Evolutionary conservation across 352 stramenopile genomes (phyloP).

Genomic region (Phytophthora melonis): DNA sequence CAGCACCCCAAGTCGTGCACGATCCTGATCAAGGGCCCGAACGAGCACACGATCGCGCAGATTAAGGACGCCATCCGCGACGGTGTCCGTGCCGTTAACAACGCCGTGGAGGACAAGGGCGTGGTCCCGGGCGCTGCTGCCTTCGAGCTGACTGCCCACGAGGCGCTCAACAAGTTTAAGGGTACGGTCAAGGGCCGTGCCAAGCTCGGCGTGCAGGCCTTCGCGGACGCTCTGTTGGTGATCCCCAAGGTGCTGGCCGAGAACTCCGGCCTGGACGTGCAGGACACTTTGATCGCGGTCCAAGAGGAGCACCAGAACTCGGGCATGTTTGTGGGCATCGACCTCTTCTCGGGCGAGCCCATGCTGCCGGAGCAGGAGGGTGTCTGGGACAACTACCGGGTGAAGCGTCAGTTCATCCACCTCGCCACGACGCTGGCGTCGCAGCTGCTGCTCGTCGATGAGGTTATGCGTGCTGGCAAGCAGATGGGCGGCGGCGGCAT

Average conservation of each 20-base stretch:
- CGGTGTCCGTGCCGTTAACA: constrained; percentile 98
- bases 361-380: constrained; percentile 97
- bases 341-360: constrained; percentile 96
- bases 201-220: constrained; percentile 98
- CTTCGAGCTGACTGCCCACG: constrained; percentile 96
- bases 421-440: constrained; percentile 98
- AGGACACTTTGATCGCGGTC: constrained; percentile 97
- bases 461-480: constrained; percentile 99
- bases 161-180: constrained; percentile 90
- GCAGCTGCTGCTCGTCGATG: constrained; percentile 98
- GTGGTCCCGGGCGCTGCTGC: constrained; percentile 97
- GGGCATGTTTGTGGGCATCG: constrained; percentile 94
- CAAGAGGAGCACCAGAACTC: constrained; percentile 95
- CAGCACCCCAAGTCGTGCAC: constrained; percentile 97
- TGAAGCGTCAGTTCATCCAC: constrained; percentile 99
- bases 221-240: constrained; percentile 97
- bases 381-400: constrained; percentile 99
- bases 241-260: constrained; percentile 98
- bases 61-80: constrained; percentile 99
- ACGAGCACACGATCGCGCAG: constrained; percentile 98
- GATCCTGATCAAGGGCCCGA: constrained; percentile 98
- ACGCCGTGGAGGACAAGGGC: constrained; percentile 97
- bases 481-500: constrained; percentile 92
- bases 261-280: constrained; percentile 89
- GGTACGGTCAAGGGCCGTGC: constrained; percentile 93